A percentile compares a stretch with the other conserved stretches of the same genome.
phyloP scores from a whole-genome alignment of 805 yeast species.

The Candida cerambycidarum region DNA sequence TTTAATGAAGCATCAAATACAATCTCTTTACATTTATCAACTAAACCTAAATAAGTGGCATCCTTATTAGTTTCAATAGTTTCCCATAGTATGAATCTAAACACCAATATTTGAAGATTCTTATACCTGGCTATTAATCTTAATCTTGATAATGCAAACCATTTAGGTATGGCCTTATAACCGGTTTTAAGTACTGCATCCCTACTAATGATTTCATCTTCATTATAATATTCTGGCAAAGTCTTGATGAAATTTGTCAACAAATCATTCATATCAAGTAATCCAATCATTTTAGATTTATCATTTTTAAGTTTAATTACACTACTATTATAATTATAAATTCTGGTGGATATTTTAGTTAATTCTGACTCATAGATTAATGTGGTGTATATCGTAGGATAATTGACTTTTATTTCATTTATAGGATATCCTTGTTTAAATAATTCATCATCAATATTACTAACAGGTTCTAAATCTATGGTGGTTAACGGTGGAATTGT shows the following conservation, averaged over 20 bases:
- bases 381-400: slow-evolving; percentile 22
- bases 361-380: slow-evolving; percentile 21
- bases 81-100: slow-evolving; percentile 22
- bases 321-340: slow-evolving; percentile 20
- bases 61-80: slow-evolving; percentile 16
- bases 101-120: slow-evolving; percentile 19
- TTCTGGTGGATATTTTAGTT: slow-evolving; percentile 21
- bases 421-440: slow-evolving; percentile 13
- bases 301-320: slow-evolving; percentile 20
- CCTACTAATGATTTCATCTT: slow-evolving; percentile 14
- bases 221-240: slow-evolving; percentile 17
- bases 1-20: slow-evolving; percentile 19
- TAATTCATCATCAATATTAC: slow-evolving; percentile 19
- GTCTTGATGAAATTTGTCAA: slow-evolving; percentile 15
- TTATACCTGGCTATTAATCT: slow-evolving; percentile 19
- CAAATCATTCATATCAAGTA: slow-evolving; percentile 20
- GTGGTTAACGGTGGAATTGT: slow-evolving; percentile 22
- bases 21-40: slow-evolving; percentile 16
- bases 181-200: slow-evolving; percentile 10
- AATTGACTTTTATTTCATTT: slow-evolving; percentile 15
- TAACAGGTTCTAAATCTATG: slow-evolving; percentile 19
- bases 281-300: slow-evolving; percentile 22
- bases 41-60: slow-evolving; percentile 16
- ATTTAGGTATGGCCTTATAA: slow-evolving; percentile 16
- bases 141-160: slow-evolving; percentile 20